Conservation (phyloP, 805 yeast genomes). For the Metschnikowia shivogae region DNA sequence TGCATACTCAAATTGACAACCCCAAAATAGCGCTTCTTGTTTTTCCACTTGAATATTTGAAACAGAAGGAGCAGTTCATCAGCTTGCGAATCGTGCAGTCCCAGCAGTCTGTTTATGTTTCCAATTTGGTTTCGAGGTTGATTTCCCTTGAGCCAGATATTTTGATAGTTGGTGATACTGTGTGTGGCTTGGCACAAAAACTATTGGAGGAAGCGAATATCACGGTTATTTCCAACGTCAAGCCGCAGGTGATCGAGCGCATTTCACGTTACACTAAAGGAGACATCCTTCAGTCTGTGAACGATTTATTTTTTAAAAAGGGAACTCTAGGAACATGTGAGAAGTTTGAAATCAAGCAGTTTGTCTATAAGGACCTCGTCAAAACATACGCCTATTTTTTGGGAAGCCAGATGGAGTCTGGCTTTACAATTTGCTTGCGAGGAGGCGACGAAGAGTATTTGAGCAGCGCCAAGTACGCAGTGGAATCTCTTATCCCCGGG, state of each 20-base stretch:
- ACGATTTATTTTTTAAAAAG: slow-evolving; percentile 66
- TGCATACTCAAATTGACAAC: slow-evolving; percentile 59
- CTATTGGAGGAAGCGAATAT: slow-evolving; percentile 70
- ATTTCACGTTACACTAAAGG: slow-evolving; percentile 76
- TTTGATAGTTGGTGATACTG: slow-evolving; percentile 70
- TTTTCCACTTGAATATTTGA: slow-evolving; percentile 84
- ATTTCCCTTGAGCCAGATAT: slow-evolving; percentile 73
- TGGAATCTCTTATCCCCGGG: slow-evolving; percentile 76
- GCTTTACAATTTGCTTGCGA: slow-evolving; percentile 82
- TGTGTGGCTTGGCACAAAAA: slow-evolving; percentile 77
- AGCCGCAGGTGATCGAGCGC: slow-evolving; percentile 76
- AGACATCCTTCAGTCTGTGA: slow-evolving; percentile 81
- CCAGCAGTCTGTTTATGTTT: slow-evolving; percentile 81
- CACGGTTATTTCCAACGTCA: slow-evolving; percentile 75
- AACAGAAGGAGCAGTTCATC: slow-evolving; percentile 72
- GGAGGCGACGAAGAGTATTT: slow-evolving; percentile 66
- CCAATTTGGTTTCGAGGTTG: slow-evolving; percentile 75
- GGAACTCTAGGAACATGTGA: slow-evolving; percentile 68
- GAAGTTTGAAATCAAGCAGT: slow-evolving; percentile 66
- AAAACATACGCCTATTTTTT: slow-evolving; percentile 76
- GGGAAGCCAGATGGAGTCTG: slow-evolving; percentile 70
- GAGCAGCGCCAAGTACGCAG: slow-evolving; percentile 66
- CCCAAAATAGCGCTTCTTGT: slow-evolving; percentile 81
- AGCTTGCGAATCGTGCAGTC: slow-evolving; percentile 79
- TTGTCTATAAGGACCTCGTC: slow-evolving; percentile 47